Evolutionary conservation across 2,329 filamentous ascomycete genomes (phyloP), one percentile per base, ranked within the genome.

Genomic region (Ophiocordyceps sinensis): DNA sequence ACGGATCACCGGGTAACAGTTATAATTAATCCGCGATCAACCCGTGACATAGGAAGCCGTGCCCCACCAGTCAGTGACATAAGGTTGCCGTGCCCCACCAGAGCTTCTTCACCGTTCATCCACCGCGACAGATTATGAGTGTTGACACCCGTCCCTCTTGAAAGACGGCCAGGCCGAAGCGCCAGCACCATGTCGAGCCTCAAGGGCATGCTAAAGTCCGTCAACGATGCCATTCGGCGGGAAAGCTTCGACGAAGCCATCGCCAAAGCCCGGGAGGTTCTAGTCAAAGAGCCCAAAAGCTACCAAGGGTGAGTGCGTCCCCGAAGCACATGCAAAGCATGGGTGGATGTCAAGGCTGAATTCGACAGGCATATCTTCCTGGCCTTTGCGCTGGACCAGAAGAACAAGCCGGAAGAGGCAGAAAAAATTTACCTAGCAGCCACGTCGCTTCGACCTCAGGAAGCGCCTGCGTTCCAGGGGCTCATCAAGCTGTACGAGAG

Each of bases 381-480:
- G 15, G 91, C 85, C 2, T 85, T 93, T 57, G 83, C 85, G 2
- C 68, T 82, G 37, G 86, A 94, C 59, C 91, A 87, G 57, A 73
- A 82, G 46, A 75, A 77, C 45, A 73, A 78, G 45, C 63, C 72
- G 8, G 77, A 82, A 7, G 81, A 85, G 34, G 79, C 91, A 0
- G 87, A 91, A 51, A 73, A 71, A 29, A 76, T 79, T 1, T 96
- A 96, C 59, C 68, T 72, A 34, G 68, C 73, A 28, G 91, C 89
- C 2, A 75, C 82, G 6, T 67, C 70, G 17, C 66, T 85, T 45
- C 88, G 85, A 48, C 75, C 79, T 1, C 68, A 75, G 15, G 87
- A 95, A 50, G 67, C 77, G n/a, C 83, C 89, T 52, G 84, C 84
- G 49, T 96, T 85, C 86, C 84, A 94, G 57, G 91, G 91, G 1